These are phyloP conservation scores for Sonneratia caseolaris DNA, from an alignment of 345 rosid species.

Conservation along the genomic window DNA sequence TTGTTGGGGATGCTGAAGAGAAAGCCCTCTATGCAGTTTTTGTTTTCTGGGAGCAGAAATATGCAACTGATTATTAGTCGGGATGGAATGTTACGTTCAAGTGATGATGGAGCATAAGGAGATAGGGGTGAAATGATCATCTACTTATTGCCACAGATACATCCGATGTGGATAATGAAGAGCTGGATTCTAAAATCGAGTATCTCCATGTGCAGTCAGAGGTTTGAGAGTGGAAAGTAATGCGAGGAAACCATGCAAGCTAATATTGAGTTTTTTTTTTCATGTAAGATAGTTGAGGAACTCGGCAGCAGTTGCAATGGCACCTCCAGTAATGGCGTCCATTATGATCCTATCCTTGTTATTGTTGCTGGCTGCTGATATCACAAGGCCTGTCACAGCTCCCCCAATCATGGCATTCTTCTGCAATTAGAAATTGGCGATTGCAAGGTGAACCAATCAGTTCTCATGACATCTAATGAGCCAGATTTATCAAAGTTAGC, in stretches of 20 bases:
- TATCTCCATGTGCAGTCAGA: not conserved
- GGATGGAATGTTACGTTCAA: no score
- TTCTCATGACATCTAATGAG: not conserved
- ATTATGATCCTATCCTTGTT: conserved; percentile 42
- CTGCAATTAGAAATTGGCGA: conserved; percentile 26
- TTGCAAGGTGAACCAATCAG: no score
- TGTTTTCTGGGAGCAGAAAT: not conserved
- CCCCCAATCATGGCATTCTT: conserved; percentile 92
- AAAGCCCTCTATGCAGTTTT: no score
- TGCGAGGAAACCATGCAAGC: not conserved
- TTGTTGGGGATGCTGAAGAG: no score
- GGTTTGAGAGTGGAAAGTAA: not conserved
- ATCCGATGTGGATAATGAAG: no score
- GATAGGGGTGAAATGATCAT: not conserved
- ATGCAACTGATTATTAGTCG: not conserved
- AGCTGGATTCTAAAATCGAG: not conserved
- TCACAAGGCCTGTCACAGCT: conserved; percentile 58
- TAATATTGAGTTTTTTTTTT: not conserved
- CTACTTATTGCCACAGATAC: not conserved
- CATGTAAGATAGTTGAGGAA: conserved; percentile 46
- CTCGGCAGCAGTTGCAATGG: conserved; percentile 72
- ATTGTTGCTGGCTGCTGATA: conserved; percentile 44
- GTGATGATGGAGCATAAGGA: not conserved
- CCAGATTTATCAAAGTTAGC: no score
- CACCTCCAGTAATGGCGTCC: conserved; percentile 69